Base-by-base conservation (phyloP, 768 basidiomycete species). In the Punctularia strigosozonata region DNA sequence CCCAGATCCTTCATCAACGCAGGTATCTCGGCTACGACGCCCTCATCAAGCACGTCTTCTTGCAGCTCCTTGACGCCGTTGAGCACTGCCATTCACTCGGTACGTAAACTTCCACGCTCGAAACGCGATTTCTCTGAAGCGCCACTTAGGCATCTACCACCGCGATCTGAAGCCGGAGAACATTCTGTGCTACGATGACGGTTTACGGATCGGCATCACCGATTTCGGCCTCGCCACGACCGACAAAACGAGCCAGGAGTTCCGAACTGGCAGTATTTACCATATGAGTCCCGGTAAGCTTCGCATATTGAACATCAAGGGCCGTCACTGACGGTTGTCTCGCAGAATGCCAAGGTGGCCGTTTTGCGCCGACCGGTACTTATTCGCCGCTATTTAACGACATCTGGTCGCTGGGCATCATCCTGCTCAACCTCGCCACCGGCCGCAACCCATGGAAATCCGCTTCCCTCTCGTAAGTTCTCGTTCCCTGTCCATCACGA, bases 151-250 rank as follows among this genome's bases (percentile, higher is more conserved):
- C n/a, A 89, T 99, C 51, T 94, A 86, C 64, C 94, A 98, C 57
- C 85, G 94, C 32, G 94, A 98, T 57, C 65, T 99, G 53, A 99
- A 98, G 67, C 94, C 94, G 4, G 94, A 99, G 65, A 95, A 88
- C 56, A 76, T 95, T 41, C 67, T 97, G 33, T 92, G 89, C 59
- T 83, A 80, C 64, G 71, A 80, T 55, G 60, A 71, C 46, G 91
- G 90, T 35, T 65, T 70, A 46, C 69, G 75, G 37, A 73, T 95
- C 38, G 80, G 86, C 37, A 73, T 98, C 45, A 92, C 91, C 25
- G 94, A 98, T 62, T 98, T 98, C 58, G 94, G 94, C 18, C 73
- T 98, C 5, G 83, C 92, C 2, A 95, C 92, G 4, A 83, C 82
- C 17, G 89, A 94, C 46, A 75, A 73, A 53, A 65, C 74, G 40